phyloP scores from a whole-genome alignment of 139 green algal species.

The Spirogloea muscicola region DNA sequence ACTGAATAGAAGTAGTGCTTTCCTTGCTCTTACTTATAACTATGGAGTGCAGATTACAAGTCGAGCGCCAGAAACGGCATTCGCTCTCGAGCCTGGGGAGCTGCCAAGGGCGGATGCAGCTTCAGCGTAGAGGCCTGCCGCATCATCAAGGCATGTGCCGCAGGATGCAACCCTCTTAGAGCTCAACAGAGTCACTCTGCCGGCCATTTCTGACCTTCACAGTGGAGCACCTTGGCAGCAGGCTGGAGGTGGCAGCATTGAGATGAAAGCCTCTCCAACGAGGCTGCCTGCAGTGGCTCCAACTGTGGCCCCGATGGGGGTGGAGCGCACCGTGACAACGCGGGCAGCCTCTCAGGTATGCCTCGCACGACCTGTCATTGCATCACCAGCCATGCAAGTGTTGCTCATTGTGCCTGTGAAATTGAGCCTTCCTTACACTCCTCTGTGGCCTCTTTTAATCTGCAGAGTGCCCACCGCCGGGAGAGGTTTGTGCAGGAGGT shows the following conservation, averaged over 20 bases:
- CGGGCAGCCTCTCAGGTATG: conserved; percentile 43
- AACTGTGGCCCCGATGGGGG: conserved; percentile 68
- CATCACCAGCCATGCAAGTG: too few relatives aligned
- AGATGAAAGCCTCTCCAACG: conserved; percentile 62
- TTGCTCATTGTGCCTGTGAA: conserved; percentile 8
- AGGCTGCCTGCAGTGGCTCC: conserved; percentile 48
- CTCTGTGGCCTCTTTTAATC: too few relatives aligned
- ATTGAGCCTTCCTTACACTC: not conserved
- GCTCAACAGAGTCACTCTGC: not conserved
- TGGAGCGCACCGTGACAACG: conserved; percentile 70
- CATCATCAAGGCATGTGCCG: conserved; percentile 63
- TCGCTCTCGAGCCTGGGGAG: conserved; percentile 75
- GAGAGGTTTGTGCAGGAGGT: conserved; percentile 63
- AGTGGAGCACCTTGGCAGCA: too few relatives aligned
- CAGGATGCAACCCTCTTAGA: not conserved
- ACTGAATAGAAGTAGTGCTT: too few relatives aligned
- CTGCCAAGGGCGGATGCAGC: conserved; percentile 18
- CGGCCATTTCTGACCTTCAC: too few relatives aligned
- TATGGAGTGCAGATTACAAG: conserved; percentile 61
- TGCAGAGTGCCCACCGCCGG: conserved; percentile 26
- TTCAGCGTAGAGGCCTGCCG: conserved; percentile 67
- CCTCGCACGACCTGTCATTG: not conserved
- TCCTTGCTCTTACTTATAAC: too few relatives aligned
- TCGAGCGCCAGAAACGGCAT: conserved; percentile 68
- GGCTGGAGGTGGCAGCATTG: conserved; percentile 41